Evolutionary conservation across 129 eudicot species (phyloP).

Genomic region (Chrysanthemum seticuspe): DNA sequence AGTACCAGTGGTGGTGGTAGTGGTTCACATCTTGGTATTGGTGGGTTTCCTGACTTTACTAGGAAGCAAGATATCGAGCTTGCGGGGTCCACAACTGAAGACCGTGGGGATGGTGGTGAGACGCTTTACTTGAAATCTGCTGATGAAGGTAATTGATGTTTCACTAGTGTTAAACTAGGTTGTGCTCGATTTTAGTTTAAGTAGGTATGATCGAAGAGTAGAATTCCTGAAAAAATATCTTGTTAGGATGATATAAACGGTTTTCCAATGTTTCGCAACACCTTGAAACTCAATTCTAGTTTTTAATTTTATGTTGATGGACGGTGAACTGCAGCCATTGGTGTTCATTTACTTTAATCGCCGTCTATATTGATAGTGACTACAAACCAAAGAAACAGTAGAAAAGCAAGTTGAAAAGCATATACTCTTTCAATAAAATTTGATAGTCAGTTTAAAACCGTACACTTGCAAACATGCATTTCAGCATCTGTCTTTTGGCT

Average conservation of each 20-base stretch:
- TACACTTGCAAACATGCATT: neutral
- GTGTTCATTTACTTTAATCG: neutral
- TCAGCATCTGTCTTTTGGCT: neutral
- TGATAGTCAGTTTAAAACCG: neutral
- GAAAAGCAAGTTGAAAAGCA: neutral
- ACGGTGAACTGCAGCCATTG: conserved; percentile 13
- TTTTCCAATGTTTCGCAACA: conserved; percentile 20
- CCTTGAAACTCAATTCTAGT: conserved; percentile 13
- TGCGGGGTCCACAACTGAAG: conserved; percentile 35
- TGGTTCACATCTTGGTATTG: conserved; percentile 39
- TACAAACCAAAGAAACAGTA: neutral
- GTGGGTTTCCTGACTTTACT: conserved; percentile 53
- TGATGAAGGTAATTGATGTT: conserved; percentile 52
- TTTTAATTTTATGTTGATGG: conserved; percentile 19
- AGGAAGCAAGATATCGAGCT: conserved; percentile 49
- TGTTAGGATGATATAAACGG: conserved; percentile 28
- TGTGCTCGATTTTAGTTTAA: conserved; percentile 22
- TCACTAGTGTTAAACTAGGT: neutral
- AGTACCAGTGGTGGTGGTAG: conserved; percentile 31
- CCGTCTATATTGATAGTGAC: neutral
- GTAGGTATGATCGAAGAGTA: conserved; percentile 16
- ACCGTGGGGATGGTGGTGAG: conserved; percentile 53
- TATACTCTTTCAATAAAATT: neutral
- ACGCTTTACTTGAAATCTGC: conserved; percentile 54
- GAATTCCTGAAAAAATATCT: conserved; percentile 27